Conservation (phyloP, 352 stramenopile species). For the Globisporangium nagaii region DNA sequence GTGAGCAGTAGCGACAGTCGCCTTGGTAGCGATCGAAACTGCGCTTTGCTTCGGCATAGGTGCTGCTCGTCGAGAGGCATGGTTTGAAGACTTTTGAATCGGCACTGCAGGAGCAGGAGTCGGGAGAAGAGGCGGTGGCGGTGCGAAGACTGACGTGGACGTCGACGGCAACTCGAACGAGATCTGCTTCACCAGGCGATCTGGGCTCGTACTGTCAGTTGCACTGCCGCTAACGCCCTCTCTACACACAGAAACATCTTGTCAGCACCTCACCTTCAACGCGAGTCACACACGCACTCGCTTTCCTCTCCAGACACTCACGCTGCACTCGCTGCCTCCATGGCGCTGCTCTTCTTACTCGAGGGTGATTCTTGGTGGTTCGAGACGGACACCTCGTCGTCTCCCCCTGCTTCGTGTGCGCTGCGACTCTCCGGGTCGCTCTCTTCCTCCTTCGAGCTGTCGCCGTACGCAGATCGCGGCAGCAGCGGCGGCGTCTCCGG, state of each 20-base stretch:
- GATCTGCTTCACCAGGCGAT: neutral
- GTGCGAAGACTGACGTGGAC: constrained; percentile 17
- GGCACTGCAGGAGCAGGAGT: neutral
- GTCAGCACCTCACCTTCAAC: no score
- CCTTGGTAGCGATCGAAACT: neutral
- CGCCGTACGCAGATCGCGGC: constrained; percentile 27
- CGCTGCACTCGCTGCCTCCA: neutral
- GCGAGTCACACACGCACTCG: neutral
- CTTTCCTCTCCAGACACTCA: neutral
- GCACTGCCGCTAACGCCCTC: neutral
- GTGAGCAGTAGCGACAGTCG: neutral
- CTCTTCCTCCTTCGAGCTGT: constrained; percentile 7
- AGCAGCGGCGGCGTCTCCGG: constrained; percentile 46
- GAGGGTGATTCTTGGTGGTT: neutral
- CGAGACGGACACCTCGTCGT: neutral
- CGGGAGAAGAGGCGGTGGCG: constrained; percentile 3
- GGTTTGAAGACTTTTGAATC: neutral
- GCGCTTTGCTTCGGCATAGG: neutral
- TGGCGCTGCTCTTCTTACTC: neutral
- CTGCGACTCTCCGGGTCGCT: neutral
- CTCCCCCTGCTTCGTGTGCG: no score
- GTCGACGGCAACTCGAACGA: constrained; percentile 21
- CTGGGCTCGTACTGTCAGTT: neutral
- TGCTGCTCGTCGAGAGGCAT: neutral
- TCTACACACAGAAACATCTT: neutral